Percentiles rank a stretch among this genome's conserved stretches.
phyloP scores from a whole-genome alignment of 371 early-diverging fungal species.

The Haplosporangium sp. region DNA sequence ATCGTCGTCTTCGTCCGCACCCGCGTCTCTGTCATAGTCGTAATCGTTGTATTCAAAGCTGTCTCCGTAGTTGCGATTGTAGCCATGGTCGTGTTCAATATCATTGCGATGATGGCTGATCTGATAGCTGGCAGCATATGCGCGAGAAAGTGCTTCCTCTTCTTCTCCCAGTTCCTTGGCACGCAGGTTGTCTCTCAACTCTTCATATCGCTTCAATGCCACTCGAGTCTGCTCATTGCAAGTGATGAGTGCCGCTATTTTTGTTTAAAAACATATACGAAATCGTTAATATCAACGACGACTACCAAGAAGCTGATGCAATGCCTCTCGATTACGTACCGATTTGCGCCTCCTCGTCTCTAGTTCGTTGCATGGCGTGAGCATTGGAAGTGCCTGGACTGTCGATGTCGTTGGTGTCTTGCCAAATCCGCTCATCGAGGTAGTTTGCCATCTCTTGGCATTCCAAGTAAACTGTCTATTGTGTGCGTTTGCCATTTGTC shows the following conservation, averaged over 20 bases:
- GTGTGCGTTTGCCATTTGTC: not conserved
- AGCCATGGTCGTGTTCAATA: not conserved
- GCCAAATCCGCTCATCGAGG: slow-evolving; percentile 40
- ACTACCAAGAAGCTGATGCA: not conserved
- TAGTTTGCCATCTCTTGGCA: slow-evolving; percentile 46
- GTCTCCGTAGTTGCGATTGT: slow-evolving; percentile 3
- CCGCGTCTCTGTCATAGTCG: slow-evolving; percentile 1
- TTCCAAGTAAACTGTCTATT: slow-evolving; percentile 29
- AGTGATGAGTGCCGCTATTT: slow-evolving; percentile 27
- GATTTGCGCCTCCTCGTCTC: slow-evolving; percentile 39
- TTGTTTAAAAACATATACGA: not conserved
- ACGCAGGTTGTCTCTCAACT: slow-evolving; percentile 30
- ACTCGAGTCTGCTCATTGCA: slow-evolving; percentile 28
- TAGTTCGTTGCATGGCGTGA: slow-evolving; percentile 14
- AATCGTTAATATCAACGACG: not conserved
- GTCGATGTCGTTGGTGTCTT: slow-evolving; percentile 16
- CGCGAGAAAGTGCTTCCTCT: slow-evolving; percentile 12
- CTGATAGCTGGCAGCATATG: slow-evolving; percentile 6
- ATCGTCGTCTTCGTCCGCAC: not conserved
- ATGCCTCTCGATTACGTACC: slow-evolving; percentile 9
- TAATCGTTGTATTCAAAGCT: not conserved
- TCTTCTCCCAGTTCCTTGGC: slow-evolving; percentile 36
- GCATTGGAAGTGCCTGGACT: slow-evolving; percentile 12
- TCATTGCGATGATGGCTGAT: not conserved
- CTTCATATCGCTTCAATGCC: slow-evolving; percentile 19